These are phyloP conservation scores for Nakaseomyces kungkrabaensis DNA, from an alignment of 1,139 yeast genomes.

Conservation along the genomic window DNA sequence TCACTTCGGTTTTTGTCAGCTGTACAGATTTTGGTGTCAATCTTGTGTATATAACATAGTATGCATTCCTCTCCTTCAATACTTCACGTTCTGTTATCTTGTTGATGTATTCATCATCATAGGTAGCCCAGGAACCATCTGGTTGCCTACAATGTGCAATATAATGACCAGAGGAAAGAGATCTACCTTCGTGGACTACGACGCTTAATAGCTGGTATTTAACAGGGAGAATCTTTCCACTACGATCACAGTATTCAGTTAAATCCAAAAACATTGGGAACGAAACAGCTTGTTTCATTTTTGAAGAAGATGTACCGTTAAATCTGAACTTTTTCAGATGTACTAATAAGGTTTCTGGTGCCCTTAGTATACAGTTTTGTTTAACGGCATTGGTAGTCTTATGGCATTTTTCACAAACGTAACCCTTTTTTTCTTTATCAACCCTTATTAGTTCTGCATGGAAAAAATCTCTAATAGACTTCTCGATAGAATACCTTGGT, in stretches of 20 bases:
- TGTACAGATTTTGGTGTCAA: slow-evolving; percentile 40
- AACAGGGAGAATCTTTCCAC: slow-evolving; percentile 35
- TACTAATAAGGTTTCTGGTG: slow-evolving; percentile 81
- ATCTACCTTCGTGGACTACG: slow-evolving; percentile 89
- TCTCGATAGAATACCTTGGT: slow-evolving; percentile 51
- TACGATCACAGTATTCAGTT: slow-evolving; percentile 37
- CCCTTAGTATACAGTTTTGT: slow-evolving; percentile 58
- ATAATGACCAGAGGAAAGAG: slow-evolving; percentile 88
- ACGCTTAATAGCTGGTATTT: slow-evolving; percentile 73
- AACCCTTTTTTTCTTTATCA: slow-evolving; percentile 61
- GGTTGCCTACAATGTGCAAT: slow-evolving; percentile 88
- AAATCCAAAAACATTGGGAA: slow-evolving; percentile 74
- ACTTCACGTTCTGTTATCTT: slow-evolving; percentile 64
- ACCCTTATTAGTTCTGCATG: slow-evolving; percentile 65
- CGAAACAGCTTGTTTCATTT: slow-evolving; percentile 76
- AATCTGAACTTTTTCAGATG: slow-evolving; percentile 88
- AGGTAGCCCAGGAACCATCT: slow-evolving; percentile 83
- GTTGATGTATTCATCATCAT: slow-evolving; percentile 85
- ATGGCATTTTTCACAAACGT: slow-evolving; percentile 81
- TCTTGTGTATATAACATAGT: slow-evolving; percentile 75
- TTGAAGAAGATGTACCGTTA: slow-evolving; percentile 66
- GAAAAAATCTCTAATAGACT: slow-evolving; percentile 70
- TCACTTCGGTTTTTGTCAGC: no score
- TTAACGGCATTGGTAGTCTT: slow-evolving; percentile 69
- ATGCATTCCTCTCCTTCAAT: slow-evolving; percentile 76